phyloP scores from a whole-genome alignment of 1,139 yeast species.

The Yamadazyma taylorii region DNA sequence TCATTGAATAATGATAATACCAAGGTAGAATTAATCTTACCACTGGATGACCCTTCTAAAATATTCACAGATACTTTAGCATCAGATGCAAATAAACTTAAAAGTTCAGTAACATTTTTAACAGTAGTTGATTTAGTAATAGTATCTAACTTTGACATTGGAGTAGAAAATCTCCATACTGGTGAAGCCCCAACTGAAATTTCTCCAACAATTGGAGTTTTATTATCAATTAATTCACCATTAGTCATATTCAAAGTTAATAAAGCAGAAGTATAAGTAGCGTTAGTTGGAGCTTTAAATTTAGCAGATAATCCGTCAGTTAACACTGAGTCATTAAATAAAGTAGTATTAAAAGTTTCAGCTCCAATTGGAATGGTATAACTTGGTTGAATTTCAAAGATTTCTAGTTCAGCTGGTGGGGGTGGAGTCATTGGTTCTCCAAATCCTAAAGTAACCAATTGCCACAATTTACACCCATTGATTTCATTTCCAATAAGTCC shows the following conservation, averaged over 20 bases:
- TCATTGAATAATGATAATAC: slow-evolving; percentile 20
- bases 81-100: slow-evolving; percentile 18
- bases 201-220: slow-evolving; percentile 20
- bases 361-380: slow-evolving; percentile 14
- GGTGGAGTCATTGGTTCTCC: slow-evolving; percentile 13
- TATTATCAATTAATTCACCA: slow-evolving; percentile 14
- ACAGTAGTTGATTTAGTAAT: slow-evolving; percentile 19
- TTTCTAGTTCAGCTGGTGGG: slow-evolving; percentile 12
- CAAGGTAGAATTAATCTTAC: slow-evolving; percentile 16
- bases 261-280: slow-evolving; percentile 22
- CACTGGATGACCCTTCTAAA: slow-evolving; percentile 19
- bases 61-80: slow-evolving; percentile 14
- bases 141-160: slow-evolving; percentile 17
- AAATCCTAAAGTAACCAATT: slow-evolving; percentile 2
- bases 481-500: no score
- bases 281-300: slow-evolving; percentile 17
- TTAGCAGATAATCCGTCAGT: slow-evolving; percentile 14
- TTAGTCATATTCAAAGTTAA: slow-evolving; percentile 24
- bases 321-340: slow-evolving; percentile 17
- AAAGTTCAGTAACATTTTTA: slow-evolving; percentile 23
- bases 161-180: slow-evolving; percentile 28
- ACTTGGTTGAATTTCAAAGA: slow-evolving; percentile 21
- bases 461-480: background rate
- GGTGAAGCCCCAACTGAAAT: slow-evolving; percentile 21
- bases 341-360: slow-evolving; percentile 9